Base-by-base conservation (phyloP, 2,329 filamentous ascomycete species). In the Colletotrichum sp. region DNA sequence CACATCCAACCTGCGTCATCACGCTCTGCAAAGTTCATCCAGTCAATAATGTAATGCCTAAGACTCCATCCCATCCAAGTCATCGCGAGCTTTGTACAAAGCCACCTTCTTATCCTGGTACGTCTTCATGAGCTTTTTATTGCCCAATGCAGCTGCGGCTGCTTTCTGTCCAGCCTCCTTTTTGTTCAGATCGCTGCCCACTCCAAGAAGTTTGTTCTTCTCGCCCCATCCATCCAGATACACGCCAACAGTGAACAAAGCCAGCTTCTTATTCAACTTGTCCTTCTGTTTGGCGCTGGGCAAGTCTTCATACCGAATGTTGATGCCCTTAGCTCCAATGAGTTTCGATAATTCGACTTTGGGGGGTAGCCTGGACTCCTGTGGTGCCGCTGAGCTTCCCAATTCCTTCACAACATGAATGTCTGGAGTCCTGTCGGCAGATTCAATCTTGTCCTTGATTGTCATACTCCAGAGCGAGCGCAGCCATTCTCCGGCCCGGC, bases 161-260 rank as follows among this genome's bases (percentile, higher is more conserved):
- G 94, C 94, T 78, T 90, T 92, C 16, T 90, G 86, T 0, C 92
- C 93, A 2, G 94, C 94, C 72, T 95, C 93, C 72, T 90, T 91
- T 84, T 95, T 95, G 71, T 89, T 91, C 77, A 91, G 84, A 2
- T 90, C 94, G 36, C 89, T 90, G 1, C 93, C 94, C 60, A 87
- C 87, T 0, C 92, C 94, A 8, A 96, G 83, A 72, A 90, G 85
- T 81, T 91, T 90, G 65, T 90, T 86, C 36, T 87, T 88, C 82
- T 93, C 92, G 6, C 94, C 94, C 88, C 92, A 94, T 0, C 93
- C 94, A 24, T 91, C 90, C 32, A 95, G 85, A 79, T 91, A 94
- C 1, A 92, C 88, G 1, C 90, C 93, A 2, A 95, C 88, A 4
- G 88, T 90, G 81, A 91, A 95, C 30, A 92, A 83, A 21, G 90